Evolutionary conservation across 306 rosid genomes (phyloP), one percentile per base, ranked within the genome.

Genomic region (Pachyrhizus erosus): DNA sequence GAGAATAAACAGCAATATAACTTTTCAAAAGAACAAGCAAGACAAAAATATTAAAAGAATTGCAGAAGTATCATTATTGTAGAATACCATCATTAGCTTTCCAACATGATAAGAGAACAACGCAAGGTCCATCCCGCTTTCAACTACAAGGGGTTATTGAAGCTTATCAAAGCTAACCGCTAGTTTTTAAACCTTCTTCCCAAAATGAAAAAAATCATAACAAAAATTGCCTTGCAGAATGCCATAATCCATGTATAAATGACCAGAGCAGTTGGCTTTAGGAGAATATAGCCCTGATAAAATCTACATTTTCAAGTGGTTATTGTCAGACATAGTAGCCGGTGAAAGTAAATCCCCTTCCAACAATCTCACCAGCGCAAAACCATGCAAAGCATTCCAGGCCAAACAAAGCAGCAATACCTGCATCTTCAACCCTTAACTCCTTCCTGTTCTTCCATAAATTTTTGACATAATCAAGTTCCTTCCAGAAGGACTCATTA

Each of bases 271-370:
- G 54, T 66, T 87, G 83, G 68, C 83, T 80, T 77, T 58, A 58
- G 76, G 60, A 74, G 79, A n/a, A 77, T 77, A 81, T 73, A 87
- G 87, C 52, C 75, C 74, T 79, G 84, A 65, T 24, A 83, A 83
- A 75, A 85, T 75, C 82, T 78, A 69, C 81, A 85, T 73, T 70
- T 80, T 42, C 87, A 45, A 80, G 81, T 46, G 77, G 72, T 48
- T 60, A 78, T 57, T 68, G 77, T 95, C 89, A 95, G 83, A 91
- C 93, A 77, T 88, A 70, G 86, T 96, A 93, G 78, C 98, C 99
- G 0, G 99, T 93, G 91, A 93, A 73, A 39, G 98, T 93, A 69
- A 95, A 95, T 72, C 98, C 98, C 91, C 98, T 95, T 79, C 98
- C 98, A 21, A 90, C 92, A 80, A 95, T 91, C 89, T 95, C 98